Conservation (phyloP, 805 yeast species). For the Starmerella bacillaris region DNA sequence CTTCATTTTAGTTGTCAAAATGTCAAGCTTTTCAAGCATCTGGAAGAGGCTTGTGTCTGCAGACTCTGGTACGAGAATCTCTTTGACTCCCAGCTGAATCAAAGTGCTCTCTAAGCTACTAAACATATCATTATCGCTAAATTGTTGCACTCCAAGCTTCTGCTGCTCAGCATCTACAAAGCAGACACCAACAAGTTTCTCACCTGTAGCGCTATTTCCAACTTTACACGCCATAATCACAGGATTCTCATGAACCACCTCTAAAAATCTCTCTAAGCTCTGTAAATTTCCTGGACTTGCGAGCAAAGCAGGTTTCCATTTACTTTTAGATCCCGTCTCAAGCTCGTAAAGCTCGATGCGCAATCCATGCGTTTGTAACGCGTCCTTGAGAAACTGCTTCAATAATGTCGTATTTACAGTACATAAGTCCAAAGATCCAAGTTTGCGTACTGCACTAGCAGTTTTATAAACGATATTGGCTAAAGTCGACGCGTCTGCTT, state of each 20-base stretch:
- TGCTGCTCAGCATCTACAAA: conserved; percentile 57
- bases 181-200: conserved; percentile 52
- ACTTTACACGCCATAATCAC: conserved; percentile 38
- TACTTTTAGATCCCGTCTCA: conserved; percentile 19
- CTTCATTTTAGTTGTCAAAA: conserved; percentile 46
- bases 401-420: conserved; percentile 62
- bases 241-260: conserved; percentile 31
- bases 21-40: conserved; percentile 60
- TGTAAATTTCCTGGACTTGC: conserved; percentile 89
- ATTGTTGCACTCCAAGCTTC: conserved; percentile 54
- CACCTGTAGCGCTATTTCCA: conserved; percentile 26
- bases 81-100: conserved; percentile 80
- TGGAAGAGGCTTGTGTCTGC: conserved; percentile 38
- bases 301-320: conserved; percentile 35
- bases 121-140: conserved; percentile 71
- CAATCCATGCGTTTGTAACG: conserved; percentile 50
- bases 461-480: conserved; percentile 79
- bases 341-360: conserved; percentile 68
- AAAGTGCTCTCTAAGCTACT: conserved; percentile 72
- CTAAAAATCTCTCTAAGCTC: conserved; percentile 53
- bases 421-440: conserved; percentile 27
- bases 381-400: conserved; percentile 41
- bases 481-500: conserved; percentile 59
- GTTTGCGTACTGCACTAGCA: conserved; percentile 50
- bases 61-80: conserved; percentile 40